Evolutionary conservation across 495 filamentous ascomycete genomes (phyloP), one percentile per base, ranked within the genome.

Genomic region (Podospora bellae-mahoneyi): DNA sequence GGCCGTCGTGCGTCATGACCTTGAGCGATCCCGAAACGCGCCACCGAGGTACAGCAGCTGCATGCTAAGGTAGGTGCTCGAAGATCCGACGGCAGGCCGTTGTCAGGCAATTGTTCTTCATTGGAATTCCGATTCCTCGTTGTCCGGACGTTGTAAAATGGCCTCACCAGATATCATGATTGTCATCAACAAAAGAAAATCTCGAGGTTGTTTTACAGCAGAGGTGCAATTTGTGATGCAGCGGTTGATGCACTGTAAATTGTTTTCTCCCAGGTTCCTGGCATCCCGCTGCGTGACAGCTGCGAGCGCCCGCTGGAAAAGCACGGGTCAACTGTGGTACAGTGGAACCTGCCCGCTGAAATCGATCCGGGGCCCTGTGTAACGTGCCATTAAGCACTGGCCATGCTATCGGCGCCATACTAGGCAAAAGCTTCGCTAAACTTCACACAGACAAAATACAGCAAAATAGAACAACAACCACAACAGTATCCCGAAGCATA

Each of bases 371-470:
- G 6, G 2, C 20, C 54, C 54, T 56, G 55, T 58, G 55, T 9
- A 58, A 9, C n/a, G 15, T 58, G 19, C 55, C 55, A 58, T 58
- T 58, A 18, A 19, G 55, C 55, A 58, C 55, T 58, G 55, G 55
- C 55, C 55, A 58, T n/a, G 5, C 23, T 58, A 58, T 4, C 55
- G 55, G 55, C 3, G 23, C 7, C 6, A 5, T 20, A 10, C 55
- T 58, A n/a, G 55, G 55, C 55, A 58, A 58, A 58, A 58, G 55
- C 55, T 58, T 58, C 55, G 55, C 23, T 5, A 58, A 26, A 58
- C 55, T 20, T 58, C 55, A 58, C 55, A 58, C 16, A 58, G 55
- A 19, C 19, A 58, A 58, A 10, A 15, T 2, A 19, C n/a, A 20
- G 3, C 55, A 58, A 58, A 10, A 26, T 58, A 58, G n/a, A 26